phyloP scores from a whole-genome alignment of 208 protist species.

The Leishmania martiniquensis region DNA sequence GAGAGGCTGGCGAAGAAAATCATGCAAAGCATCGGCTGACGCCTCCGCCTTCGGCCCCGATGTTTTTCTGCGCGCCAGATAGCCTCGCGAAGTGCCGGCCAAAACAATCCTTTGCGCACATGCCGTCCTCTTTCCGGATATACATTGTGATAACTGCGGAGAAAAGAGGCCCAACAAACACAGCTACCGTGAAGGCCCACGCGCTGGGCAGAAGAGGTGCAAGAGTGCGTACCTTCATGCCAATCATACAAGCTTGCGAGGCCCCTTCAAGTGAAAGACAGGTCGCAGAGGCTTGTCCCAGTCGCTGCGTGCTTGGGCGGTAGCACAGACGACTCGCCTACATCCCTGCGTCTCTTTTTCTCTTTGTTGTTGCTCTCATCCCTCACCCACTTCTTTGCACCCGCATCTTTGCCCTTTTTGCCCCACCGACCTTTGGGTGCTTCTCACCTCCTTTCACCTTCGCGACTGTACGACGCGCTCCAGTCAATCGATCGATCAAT shows the following conservation, averaged over 20 bases:
- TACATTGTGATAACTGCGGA: too few relatives aligned
- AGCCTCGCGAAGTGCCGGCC: too few relatives aligned
- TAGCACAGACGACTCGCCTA: background rate
- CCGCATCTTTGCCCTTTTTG: background rate
- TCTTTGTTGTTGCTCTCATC: background rate
- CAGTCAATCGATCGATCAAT: too few relatives aligned
- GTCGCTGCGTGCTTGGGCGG: background rate
- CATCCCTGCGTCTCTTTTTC: background rate
- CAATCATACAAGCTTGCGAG: too few relatives aligned
- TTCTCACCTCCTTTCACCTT: background rate
- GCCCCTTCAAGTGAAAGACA: too few relatives aligned
- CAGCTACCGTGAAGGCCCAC: background rate
- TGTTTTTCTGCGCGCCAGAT: too few relatives aligned
- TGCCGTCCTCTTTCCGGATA: background rate
- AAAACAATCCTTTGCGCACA: background rate
- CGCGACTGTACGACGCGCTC: background rate
- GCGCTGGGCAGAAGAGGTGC: background rate
- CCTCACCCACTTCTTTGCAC: background rate
- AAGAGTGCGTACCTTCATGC: too few relatives aligned
- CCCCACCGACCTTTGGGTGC: background rate
- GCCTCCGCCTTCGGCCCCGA: background rate
- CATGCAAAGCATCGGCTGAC: background rate
- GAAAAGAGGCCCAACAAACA: background rate
- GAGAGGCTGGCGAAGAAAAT: background rate
- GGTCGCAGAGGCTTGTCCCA: background rate